These are phyloP conservation scores for Barnettozyma botsteinii DNA, from an alignment of 805 yeast species.

Conservation along the genomic window DNA sequence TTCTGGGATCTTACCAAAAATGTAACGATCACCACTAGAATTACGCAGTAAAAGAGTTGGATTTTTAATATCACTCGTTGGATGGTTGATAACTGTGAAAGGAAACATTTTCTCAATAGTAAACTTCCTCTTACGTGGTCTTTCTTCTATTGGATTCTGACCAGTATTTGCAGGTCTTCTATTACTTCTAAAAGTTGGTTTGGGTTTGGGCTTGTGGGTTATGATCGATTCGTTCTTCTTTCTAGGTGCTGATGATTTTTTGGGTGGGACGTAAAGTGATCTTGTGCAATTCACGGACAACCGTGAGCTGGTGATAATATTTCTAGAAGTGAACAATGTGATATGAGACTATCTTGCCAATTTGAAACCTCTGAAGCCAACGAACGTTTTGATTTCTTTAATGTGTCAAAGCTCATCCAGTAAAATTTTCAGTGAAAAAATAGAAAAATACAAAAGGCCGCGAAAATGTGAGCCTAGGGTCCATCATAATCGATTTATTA, in stretches of 20 bases:
- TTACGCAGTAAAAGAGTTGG: constrained; percentile 47
- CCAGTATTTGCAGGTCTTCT: too few species aligned
- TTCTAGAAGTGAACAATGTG: neutral
- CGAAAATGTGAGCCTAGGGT: too few species aligned
- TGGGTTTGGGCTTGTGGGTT: neutral
- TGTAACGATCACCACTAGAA: constrained; percentile 37
- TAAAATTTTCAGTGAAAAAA: neutral
- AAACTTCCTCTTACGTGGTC: neutral
- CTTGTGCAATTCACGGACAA: constrained; percentile 11
- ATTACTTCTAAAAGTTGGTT: too few species aligned
- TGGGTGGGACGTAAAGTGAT: constrained; percentile 5
- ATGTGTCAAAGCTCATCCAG: constrained; percentile 9
- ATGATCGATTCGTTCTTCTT: neutral
- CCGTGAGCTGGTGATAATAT: constrained; percentile 2
- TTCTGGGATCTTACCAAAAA: constrained; percentile 79
- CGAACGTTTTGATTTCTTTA: neutral
- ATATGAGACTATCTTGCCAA: neutral
- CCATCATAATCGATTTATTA: too few species aligned
- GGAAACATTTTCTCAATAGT: constrained; percentile 37
- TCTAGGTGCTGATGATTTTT: neutral
- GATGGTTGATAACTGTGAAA: constrained; percentile 50
- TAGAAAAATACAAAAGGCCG: constrained; percentile 4
- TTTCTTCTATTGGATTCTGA: neutral
- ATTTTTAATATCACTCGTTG: constrained; percentile 52
- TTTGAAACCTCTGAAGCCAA: neutral